phyloP scores from a whole-genome alignment of 805 yeast species.

The Torulaspora delbrueckii region DNA sequence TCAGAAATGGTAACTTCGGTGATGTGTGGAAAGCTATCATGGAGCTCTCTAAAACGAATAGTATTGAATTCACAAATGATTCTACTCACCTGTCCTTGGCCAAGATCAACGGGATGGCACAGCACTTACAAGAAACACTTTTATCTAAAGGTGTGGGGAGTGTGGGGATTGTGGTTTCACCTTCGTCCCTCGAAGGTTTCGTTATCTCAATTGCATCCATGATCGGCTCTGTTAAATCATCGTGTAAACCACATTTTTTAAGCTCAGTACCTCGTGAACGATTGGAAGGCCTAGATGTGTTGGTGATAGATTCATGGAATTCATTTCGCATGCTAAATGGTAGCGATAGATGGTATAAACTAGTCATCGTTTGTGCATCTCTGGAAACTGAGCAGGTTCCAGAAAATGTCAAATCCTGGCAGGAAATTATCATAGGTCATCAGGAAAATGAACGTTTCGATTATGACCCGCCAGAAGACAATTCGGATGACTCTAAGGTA shows the following conservation, averaged over 20 bases:
- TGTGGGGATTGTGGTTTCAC: constrained; percentile 31
- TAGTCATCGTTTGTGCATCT: constrained; percentile 33
- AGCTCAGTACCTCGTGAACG: constrained; percentile 32
- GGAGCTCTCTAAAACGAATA: constrained; percentile 22
- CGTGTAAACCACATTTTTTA: constrained; percentile 40
- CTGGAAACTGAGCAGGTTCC: neutral
- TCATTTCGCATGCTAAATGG: constrained; percentile 22
- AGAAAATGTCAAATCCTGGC: constrained; percentile 26
- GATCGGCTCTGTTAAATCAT: constrained; percentile 34
- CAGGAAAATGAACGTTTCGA: constrained; percentile 22
- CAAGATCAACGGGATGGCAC: constrained; percentile 26
- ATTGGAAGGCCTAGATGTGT: constrained; percentile 28
- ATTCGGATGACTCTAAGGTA: constrained; percentile 36
- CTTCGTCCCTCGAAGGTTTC: constrained; percentile 36
- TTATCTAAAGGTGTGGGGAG: constrained; percentile 12
- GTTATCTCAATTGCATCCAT: constrained; percentile 43
- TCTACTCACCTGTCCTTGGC: constrained; percentile 14
- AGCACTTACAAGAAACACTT: constrained; percentile 12
- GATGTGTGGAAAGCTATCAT: constrained; percentile 65
- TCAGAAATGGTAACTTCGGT: constrained; percentile 68
- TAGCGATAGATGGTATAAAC: constrained; percentile 30
- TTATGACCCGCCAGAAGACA: constrained; percentile 31
- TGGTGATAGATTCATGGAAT: constrained; percentile 32
- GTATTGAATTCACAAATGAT: constrained; percentile 26
- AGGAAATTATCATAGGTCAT: constrained; percentile 15